Evolutionary conservation across 495 filamentous ascomycete species (phyloP).

Genomic region (Talaromyces liani): DNA sequence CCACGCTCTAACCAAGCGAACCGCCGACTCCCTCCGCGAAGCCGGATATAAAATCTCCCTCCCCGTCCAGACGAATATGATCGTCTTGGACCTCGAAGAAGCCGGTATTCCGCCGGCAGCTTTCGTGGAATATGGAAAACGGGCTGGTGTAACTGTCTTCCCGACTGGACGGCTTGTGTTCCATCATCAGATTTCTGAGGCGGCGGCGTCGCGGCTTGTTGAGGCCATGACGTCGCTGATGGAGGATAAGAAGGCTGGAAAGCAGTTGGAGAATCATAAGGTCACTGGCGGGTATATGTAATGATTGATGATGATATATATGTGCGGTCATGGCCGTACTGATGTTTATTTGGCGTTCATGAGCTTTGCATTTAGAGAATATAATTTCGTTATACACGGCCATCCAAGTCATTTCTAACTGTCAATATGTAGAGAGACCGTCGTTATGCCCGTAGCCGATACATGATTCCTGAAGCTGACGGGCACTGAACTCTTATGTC

Average conservation of each 20-base stretch:
- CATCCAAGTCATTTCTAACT: not conserved
- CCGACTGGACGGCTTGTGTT: constrained; percentile 16
- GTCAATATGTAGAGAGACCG: not conserved
- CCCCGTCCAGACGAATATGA: constrained; percentile 74
- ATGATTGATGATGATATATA: constrained; percentile 1
- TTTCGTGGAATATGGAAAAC: constrained; percentile 41
- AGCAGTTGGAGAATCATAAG: constrained; percentile 6
- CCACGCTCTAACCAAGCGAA: constrained; percentile 9
- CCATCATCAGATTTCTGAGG: constrained; percentile 15
- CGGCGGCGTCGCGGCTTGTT: constrained; percentile 10
- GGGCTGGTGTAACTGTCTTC: constrained; percentile 46
- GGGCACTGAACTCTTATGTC: not conserved
- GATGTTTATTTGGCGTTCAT: not conserved
- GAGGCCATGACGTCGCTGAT: constrained; percentile 11
- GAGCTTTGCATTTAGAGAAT: not conserved
- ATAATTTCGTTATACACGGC: not conserved
- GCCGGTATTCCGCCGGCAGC: constrained; percentile 31
- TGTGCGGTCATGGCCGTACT: not conserved
- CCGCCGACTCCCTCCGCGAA: constrained; percentile 8
- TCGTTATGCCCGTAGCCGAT: not conserved
- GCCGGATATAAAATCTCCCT: constrained; percentile 49
- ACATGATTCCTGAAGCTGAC: not conserved
- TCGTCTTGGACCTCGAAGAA: constrained; percentile 62
- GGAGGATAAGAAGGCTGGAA: constrained; percentile 8
- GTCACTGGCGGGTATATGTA: constrained; percentile 8